Base-by-base conservation (phyloP, 2,329 filamentous ascomycete genomes). In the Neonectria ditissima region DNA sequence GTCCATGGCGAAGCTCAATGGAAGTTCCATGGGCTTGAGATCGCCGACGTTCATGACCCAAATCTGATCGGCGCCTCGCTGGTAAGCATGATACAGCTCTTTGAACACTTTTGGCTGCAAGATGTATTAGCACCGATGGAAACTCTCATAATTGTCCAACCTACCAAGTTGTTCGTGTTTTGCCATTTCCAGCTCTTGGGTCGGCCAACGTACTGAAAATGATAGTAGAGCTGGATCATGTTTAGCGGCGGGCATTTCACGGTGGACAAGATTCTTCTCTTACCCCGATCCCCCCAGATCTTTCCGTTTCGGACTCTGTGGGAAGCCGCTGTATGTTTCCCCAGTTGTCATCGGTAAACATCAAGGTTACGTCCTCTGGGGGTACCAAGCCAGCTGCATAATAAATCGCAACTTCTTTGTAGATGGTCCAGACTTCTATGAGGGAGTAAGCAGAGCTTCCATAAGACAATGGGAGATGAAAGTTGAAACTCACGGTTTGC, bases 21-120 rank as follows among this genome's bases (percentile, higher is more conserved):
- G 84, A 2, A 88, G 77, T 74, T 89, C 87, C 77, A 75, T 79
- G 1, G 87, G 86, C 72, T 90, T 91, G 66, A 90, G 79, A 68
- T 91, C 88, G 13, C 87, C 88, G 5, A 90, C 84, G 66, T 91
- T 91, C 66, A 90, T 84, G 47, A 90, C 82, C 88, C 88, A 90
- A 62, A 91, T 87, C 30, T 83, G 80, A 48, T 83, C 81, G 2
- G 88, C 88, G 2, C 86, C 80, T 24, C 85, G 80, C 24, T 84
- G 78, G 62, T 89, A 86, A 1, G 86, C 82, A 26, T 86, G 78
- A 50, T 80, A 79, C 72, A 89, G 82, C 69, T 78, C 65, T 81
- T 73, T 87, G 51, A 65, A 69, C 5, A 70, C 65, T 34, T 75
- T 75, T 34, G 71, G 58, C 70, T 70, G 10, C 30, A 14, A 3